Conservation (phyloP, 129 eudicot genomes). For the Glebionis coronaria region DNA sequence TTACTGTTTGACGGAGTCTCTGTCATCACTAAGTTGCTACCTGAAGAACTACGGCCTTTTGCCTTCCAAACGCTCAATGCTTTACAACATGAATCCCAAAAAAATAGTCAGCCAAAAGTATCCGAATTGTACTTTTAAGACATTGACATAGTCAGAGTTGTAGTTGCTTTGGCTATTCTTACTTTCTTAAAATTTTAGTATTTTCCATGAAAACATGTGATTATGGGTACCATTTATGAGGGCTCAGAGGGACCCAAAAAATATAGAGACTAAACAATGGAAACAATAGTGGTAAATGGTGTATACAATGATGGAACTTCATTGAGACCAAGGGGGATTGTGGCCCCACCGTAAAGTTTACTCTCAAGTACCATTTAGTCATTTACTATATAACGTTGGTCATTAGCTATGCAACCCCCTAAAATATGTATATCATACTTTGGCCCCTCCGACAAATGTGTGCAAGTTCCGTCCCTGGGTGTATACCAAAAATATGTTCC, state of each 20-base stretch:
- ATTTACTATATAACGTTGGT: no score
- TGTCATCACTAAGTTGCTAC: constrained; percentile 48
- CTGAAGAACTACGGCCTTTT: constrained; percentile 51
- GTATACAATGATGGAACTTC: no score
- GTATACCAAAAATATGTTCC: no score
- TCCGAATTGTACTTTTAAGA: neutral
- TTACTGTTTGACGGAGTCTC: constrained; percentile 46
- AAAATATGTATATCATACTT: no score
- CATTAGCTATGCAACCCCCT: no score
- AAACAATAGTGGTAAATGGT: neutral
- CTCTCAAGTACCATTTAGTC: no score
- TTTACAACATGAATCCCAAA: constrained; percentile 21
- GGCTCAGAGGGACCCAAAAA: neutral
- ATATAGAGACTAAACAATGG: neutral
- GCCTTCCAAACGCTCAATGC: constrained; percentile 88
- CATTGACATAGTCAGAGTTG: neutral
- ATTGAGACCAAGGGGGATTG: no score
- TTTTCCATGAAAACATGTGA: constrained; percentile 2
- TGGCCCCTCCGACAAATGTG: no score
- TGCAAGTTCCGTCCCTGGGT: no score
- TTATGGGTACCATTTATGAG: neutral
- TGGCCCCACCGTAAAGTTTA: no score
- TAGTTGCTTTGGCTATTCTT: neutral
- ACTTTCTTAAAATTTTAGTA: neutral
- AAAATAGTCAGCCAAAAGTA: neutral